Evolutionary conservation across 768 basidiomycete genomes (phyloP).

Genomic region (Naematelia aurantialba): DNA sequence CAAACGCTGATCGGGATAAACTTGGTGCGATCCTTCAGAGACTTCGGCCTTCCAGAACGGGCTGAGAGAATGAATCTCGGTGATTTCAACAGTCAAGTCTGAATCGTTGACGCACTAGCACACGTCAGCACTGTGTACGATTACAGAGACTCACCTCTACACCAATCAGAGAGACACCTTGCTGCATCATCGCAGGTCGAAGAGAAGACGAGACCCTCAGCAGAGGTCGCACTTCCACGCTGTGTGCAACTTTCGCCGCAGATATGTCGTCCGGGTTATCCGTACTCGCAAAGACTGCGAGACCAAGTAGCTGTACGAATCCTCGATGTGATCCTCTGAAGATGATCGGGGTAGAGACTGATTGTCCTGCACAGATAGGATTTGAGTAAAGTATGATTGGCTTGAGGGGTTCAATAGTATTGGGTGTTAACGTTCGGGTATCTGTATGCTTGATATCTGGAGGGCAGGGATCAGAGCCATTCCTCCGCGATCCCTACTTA

Average conservation of each 20-base stretch:
- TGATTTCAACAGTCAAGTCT: background rate
- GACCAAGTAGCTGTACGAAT: background rate
- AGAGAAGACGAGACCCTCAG: background rate
- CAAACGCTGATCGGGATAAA: background rate
- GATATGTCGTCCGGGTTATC: background rate
- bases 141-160: background rate
- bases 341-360: constrained; percentile 57
- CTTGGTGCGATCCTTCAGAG: background rate
- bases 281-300: constrained; percentile 4
- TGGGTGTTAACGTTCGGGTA: constrained; percentile 53
- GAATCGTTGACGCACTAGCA: background rate
- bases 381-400: constrained; percentile 10
- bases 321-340: constrained; percentile 53
- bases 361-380: constrained; percentile 56
- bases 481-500: background rate
- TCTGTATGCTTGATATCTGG: constrained; percentile 54
- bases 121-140: background rate
- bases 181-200: background rate
- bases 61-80: background rate
- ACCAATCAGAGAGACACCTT: background rate
- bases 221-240: background rate
- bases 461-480: constrained; percentile 7
- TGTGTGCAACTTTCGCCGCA: background rate
- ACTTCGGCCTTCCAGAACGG: background rate
- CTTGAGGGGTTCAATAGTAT: constrained; percentile 8